These are phyloP conservation scores for Evansstolkia leycettana DNA, from an alignment of 495 filamentous ascomycete species.

Conservation along the genomic window DNA sequence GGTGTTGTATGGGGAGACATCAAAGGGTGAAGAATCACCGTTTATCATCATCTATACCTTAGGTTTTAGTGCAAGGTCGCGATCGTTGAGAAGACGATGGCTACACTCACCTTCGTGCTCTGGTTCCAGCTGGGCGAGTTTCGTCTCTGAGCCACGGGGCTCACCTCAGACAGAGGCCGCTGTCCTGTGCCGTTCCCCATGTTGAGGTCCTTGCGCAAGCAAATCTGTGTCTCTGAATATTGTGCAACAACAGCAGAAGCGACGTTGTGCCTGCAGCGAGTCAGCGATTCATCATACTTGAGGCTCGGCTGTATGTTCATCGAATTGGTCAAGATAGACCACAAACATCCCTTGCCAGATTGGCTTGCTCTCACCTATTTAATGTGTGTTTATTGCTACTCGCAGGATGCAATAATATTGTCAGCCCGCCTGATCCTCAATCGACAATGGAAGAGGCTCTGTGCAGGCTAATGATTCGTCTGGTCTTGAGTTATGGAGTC, in stretches of 20 bases:
- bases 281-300: not conserved
- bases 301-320: too few species aligned
- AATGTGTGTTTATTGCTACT: too few species aligned
- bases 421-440: not conserved
- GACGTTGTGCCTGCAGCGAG: not conserved
- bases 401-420: not conserved
- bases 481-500: conserved; percentile 4
- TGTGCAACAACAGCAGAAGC: conserved; percentile 1
- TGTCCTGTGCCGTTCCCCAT: conserved; percentile 30
- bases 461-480: not conserved
- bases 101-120: conserved; percentile 42
- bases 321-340: too few species aligned
- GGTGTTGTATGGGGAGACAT: conserved; percentile 55
- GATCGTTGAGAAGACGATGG: conserved; percentile 16
- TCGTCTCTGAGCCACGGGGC: conserved; percentile 41
- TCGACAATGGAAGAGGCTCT: not conserved
- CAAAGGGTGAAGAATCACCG: conserved; percentile 62
- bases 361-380: not conserved
- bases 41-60: conserved; percentile 30
- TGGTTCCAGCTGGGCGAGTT: conserved; percentile 76
- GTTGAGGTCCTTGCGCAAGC: conserved; percentile 6
- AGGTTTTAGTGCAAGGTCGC: conserved; percentile 1
- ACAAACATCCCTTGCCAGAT: not conserved
- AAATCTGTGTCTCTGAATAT: too few species aligned
- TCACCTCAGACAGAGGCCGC: conserved; percentile 42